phyloP scores from a whole-genome alignment of 495 filamentous ascomycete species.

The Xylaria castorea region DNA sequence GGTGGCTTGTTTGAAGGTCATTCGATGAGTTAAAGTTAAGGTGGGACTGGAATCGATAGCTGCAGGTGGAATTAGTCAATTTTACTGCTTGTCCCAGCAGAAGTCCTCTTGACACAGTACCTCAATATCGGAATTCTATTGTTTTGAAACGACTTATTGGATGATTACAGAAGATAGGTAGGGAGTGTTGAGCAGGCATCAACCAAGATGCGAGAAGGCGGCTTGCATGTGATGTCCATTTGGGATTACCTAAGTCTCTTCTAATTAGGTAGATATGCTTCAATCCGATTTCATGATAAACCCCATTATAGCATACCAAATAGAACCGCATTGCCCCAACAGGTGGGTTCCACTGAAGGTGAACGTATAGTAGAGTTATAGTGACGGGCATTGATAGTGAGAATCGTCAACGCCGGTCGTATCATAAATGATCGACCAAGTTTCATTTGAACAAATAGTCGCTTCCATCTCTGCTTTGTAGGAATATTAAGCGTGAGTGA shows the following conservation, averaged over 20 bases:
- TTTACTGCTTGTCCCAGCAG: too few species aligned
- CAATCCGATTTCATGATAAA: neutral
- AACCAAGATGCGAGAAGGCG: neutral
- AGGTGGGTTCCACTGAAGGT: too few species aligned
- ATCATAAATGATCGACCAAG: neutral
- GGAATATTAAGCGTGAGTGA: neutral
- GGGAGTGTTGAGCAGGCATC: neutral
- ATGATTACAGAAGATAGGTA: neutral
- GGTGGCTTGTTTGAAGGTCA: neutral
- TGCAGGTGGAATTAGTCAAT: neutral
- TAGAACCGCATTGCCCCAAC: neutral
- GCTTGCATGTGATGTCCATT: neutral
- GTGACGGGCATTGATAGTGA: too few species aligned
- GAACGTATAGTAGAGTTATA: too few species aligned
- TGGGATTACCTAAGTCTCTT: neutral
- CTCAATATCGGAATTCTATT: neutral
- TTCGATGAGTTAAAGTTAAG: neutral
- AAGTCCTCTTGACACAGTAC: neutral
- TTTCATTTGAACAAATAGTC: neutral
- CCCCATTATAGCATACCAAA: neutral
- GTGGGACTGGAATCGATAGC: conserved; percentile 5
- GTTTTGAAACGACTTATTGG: neutral
- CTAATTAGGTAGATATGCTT: neutral
- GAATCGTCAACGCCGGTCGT: too few species aligned
- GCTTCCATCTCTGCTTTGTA: neutral